phyloP scores from a whole-genome alignment of 78 protist species.

The Dictyostelium intermedium region DNA sequence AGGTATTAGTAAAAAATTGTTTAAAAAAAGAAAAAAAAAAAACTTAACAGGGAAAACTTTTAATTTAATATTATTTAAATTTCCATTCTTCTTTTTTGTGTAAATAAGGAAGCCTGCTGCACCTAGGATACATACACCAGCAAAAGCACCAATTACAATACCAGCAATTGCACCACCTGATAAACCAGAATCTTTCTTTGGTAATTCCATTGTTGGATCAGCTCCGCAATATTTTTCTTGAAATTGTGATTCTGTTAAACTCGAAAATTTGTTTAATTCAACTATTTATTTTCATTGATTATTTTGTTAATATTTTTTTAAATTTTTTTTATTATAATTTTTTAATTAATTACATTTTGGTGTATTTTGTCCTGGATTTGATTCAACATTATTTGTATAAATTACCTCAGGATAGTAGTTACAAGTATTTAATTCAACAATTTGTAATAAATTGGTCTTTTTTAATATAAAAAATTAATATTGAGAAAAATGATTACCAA shows the following conservation, averaged over 20 bases:
- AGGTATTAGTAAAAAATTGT: background rate
- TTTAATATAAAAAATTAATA: background rate
- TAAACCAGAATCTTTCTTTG: background rate
- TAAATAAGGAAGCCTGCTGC: background rate
- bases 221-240: constrained; percentile 6
- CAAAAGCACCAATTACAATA: constrained; percentile 31
- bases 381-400: background rate
- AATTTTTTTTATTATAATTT: background rate
- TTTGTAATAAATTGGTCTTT: background rate
- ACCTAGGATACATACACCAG: background rate
- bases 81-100: background rate
- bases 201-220: background rate
- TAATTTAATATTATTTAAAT: no score
- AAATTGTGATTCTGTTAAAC: constrained; percentile 2
- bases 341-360: constrained; percentile 4
- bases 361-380: background rate
- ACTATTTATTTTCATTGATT: background rate
- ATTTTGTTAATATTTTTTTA: no score
- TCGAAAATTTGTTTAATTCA: constrained; percentile 6
- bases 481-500: background rate
- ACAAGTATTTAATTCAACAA: background rate
- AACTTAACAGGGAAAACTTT: background rate
- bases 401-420: constrained; percentile 2
- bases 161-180: constrained; percentile 27
- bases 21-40: no score